Conservation (phyloP, 2,329 filamentous ascomycete genomes). For the Dothistroma pini region DNA sequence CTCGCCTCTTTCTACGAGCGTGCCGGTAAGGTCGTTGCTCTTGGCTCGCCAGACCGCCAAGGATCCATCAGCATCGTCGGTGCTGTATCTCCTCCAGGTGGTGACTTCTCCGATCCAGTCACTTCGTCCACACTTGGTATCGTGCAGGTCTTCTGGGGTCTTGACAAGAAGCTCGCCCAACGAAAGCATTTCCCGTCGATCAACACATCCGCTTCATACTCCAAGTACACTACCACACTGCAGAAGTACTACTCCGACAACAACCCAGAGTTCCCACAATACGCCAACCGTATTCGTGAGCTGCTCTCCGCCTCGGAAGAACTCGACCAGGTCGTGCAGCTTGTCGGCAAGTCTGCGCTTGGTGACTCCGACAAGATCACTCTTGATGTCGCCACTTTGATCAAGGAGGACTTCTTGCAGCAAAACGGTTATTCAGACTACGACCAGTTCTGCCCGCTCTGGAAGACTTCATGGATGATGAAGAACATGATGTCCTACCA, state of each 20-base stretch:
- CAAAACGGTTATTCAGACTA: constrained; percentile 99
- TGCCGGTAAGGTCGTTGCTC: constrained; percentile 78
- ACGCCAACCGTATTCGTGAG: constrained; percentile 90
- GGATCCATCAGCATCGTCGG: constrained; percentile 98
- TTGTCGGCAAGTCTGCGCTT: constrained; percentile 94
- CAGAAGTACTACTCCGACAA: constrained; percentile 95
- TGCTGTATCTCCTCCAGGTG: constrained; percentile 93
- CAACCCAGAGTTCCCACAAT: constrained; percentile 86
- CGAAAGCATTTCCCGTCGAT: constrained; percentile 99
- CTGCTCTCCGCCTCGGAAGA: constrained; percentile 94
- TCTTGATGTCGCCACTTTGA: constrained; percentile 79
- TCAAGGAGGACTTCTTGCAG: constrained; percentile 99
- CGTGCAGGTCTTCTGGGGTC: constrained; percentile 99
- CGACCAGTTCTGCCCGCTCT: constrained; percentile 97
- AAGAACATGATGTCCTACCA: constrained; percentile 98
- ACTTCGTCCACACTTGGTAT: constrained; percentile 92
- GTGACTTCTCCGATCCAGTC: constrained; percentile 98
- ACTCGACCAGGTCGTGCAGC: constrained; percentile 95
- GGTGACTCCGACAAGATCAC: constrained; percentile 99
- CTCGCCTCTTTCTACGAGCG: constrained; percentile 99
- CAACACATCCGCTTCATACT: constrained; percentile 92
- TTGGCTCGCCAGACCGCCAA: constrained; percentile 82
- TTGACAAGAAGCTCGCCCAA: constrained; percentile 99
- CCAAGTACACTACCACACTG: constrained; percentile 85
- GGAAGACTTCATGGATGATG: constrained; percentile 99